Conservation (phyloP, 2,329 filamentous ascomycete species). For the Lachnellula subtilissima region DNA sequence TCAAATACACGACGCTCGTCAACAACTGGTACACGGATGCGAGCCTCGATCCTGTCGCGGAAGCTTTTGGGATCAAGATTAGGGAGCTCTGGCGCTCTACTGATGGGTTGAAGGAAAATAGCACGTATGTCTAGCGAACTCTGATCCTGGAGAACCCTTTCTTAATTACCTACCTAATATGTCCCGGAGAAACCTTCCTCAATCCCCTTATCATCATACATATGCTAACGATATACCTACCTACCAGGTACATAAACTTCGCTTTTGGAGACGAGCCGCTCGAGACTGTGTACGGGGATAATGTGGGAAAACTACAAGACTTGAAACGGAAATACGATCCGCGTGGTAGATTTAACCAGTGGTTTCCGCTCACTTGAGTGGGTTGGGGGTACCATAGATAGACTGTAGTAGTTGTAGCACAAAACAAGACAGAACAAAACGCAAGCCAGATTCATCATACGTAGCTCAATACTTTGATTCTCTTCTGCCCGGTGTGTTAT, state of each 20-base stretch:
- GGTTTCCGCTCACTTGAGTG: neutral
- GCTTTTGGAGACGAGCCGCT: conserved; percentile 1
- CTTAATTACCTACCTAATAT: too few relatives aligned
- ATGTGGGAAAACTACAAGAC: neutral
- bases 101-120: neutral
- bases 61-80: neutral
- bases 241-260: conserved; percentile 1
- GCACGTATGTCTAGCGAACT: neutral
- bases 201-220: neutral
- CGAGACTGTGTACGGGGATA: neutral
- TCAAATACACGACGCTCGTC: neutral
- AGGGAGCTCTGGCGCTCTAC: neutral
- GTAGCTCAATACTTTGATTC: too few relatives aligned
- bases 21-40: neutral
- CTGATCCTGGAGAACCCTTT: too few relatives aligned
- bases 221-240: neutral
- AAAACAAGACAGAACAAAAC: neutral
- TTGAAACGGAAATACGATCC: conserved; percentile 1
- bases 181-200: neutral
- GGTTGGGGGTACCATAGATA: neutral
- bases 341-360: neutral
- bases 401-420: neutral
- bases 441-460: neutral
- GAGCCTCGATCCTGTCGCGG: neutral
- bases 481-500: too few relatives aligned